Evolutionary conservation across 164 flowering plant genomes (phyloP).

Genomic region (Aristolochia californica): DNA sequence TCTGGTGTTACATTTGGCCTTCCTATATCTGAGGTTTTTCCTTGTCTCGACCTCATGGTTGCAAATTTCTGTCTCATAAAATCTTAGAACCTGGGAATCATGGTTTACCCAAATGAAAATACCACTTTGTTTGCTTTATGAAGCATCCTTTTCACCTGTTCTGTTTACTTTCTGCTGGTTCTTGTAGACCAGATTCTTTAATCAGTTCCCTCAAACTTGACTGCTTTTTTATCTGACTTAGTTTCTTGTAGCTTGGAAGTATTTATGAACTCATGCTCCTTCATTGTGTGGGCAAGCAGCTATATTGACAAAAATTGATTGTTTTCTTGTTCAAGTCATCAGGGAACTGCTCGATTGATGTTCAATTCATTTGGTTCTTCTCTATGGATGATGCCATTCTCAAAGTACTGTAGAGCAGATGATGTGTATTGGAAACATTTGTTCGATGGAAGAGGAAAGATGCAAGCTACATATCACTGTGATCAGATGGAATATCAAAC

Average conservation of each 20-base stretch:
- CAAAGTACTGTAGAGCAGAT: constrained; percentile 75
- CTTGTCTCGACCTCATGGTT: neutral
- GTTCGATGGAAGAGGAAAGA: constrained; percentile 33
- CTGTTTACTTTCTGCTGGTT: too few relatives aligned
- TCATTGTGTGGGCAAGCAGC: neutral
- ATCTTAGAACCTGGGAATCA: too few relatives aligned
- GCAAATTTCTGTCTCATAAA: neutral
- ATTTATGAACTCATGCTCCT: too few relatives aligned
- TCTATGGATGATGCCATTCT: constrained; percentile 94
- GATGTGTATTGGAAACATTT: constrained; percentile 59
- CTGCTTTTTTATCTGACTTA: too few relatives aligned
- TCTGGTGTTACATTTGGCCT: constrained; percentile 84
- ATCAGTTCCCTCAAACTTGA: too few relatives aligned
- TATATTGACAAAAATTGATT: constrained; percentile 14
- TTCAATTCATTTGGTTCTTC: constrained; percentile 91
- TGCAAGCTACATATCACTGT: constrained; percentile 47
- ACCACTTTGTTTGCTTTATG: too few relatives aligned
- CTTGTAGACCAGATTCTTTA: too few relatives aligned
- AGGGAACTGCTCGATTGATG: constrained; percentile 96
- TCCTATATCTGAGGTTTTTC: constrained; percentile 77
- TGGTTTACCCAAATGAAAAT: too few relatives aligned
- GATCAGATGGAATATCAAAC: constrained; percentile 47
- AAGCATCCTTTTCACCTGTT: too few relatives aligned
- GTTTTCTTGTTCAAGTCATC: constrained; percentile 32
- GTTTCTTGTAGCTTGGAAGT: too few relatives aligned